A percentile compares a stretch with the other conserved stretches of the same genome.
These are phyloP conservation scores for Thraustotheca clavata DNA, from an alignment of 352 stramenopile species.

Conservation along the genomic window DNA sequence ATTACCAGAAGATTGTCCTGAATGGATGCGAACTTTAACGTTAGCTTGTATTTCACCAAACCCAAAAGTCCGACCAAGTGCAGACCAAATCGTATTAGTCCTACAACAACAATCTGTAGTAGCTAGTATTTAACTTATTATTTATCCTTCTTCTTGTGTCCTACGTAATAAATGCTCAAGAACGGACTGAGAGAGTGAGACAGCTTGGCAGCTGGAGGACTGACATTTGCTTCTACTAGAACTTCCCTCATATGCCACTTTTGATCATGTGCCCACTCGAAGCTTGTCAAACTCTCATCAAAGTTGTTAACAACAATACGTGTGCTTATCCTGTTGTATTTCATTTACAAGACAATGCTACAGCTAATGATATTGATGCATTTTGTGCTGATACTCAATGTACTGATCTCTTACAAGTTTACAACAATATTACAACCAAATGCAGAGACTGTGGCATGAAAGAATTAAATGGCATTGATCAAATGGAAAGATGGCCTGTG, in stretches of 20 bases:
- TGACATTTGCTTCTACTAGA: too few relatives aligned
- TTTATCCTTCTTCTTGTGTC: too few relatives aligned
- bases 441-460: not conserved
- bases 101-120: not conserved
- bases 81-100: not conserved
- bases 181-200: too few relatives aligned
- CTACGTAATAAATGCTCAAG: too few relatives aligned
- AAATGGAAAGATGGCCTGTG: not conserved
- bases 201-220: too few relatives aligned
- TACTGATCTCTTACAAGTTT: not conserved
- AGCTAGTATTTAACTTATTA: not conserved
- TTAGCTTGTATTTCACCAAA: slow-evolving; percentile 35
- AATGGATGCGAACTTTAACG: slow-evolving; percentile 31
- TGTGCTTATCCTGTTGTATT: not conserved
- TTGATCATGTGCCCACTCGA: not conserved
- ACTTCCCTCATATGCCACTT: not conserved
- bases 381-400: not conserved
- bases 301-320: not conserved
- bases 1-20: slow-evolving; percentile 4
- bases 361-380: not conserved
- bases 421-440: not conserved
- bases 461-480: not conserved
- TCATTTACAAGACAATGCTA: not conserved
- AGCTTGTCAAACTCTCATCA: not conserved
- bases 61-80: slow-evolving; percentile 30